Base-by-base conservation (phyloP, 2,329 filamentous ascomycete species). In the Pyricularia grisea region DNA sequence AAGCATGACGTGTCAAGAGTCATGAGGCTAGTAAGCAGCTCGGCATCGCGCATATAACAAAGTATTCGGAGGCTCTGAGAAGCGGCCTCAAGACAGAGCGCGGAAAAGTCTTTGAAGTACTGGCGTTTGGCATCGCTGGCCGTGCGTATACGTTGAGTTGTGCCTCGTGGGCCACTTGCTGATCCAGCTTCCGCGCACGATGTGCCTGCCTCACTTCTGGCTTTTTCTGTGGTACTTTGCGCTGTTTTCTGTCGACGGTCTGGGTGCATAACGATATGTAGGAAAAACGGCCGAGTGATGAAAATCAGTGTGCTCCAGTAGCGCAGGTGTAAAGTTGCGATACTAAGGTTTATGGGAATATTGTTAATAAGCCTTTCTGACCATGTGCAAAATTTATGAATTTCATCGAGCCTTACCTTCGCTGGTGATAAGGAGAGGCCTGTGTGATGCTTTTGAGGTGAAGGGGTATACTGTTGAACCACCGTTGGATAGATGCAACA, bases 271-370 rank as follows among this genome's bases (percentile, higher is more conserved):
- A 72, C 73, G 20, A 67, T 70, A 65, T 75, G 74, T 2, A 75
- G 70, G 50, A 75, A 66, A 50, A 76, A 76, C 31, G 87, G 83
- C 1, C 73, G 72, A 0, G 73, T 74, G 50, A 72, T 72, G 33
- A 73, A 73, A 11, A 74, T 67, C 30, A 70, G 68, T 28, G 70
- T 67, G 68, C 71, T 72, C 72, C 72, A 74, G 70, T 73, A 74
- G 9, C 73, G 71, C 27, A 74, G 69, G 25, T 74, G 74, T 27
- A 76, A 69, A 4, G 74, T 68, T 1, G 73, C 72, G 1, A 75
- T 73, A 20, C 73, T 73, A 12, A 2, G 11, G 17, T 25, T n/a
- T 60, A 12, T 25, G 20, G 2, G 14, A 20, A 10, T 27, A 60
- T 60, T 11, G n/a, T 60, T 25, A 25, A 27, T 60, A 1, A n/a